Evolutionary conservation across 352 stramenopile species (phyloP), one percentile per base, ranked within the genome.

Genomic region (Thalassiosira mediterranea): DNA sequence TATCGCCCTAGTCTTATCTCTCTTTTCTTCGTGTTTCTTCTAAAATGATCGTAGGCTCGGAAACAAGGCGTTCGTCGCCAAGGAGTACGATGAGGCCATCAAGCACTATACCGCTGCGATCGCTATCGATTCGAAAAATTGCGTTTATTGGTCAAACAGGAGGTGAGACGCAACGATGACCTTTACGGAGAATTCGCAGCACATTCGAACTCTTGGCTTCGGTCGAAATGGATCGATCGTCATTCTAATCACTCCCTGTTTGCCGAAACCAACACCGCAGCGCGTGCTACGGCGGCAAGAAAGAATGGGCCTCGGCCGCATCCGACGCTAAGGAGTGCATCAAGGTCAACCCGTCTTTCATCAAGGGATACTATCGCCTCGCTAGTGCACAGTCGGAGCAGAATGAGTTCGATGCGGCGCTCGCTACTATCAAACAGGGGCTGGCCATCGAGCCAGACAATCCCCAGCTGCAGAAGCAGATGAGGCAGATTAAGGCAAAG

Each of bases 291-390:
- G 78, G 60, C 21, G 81, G 80, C n/a, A 75, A 86, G 25, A 61
- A 87, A 67, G 62, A 92, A 17, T 93, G 80, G 74, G 76, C 69
- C 8, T 66, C 67, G 31, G 81, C 90, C 4, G 76, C 76, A 3
- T 58, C 65, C 21, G 90, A 95, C 76, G 88, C 90, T 19, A 92
- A 92, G 71, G 84, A 92, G 73, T 94, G 88, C 66, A 89, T 95
- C 32, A 78, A 86, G 71, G 51, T 92, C 0, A 66, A 91, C 47
- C 88, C 90, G 4, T 44, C 76, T 28, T 95, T 95, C 69, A 79
- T 94, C 31, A 94, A 94, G 59, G 90, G 87, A 54, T 94, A 94
- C 59, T 94, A 95, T 72, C 81, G 90, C 21, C 75, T 95, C 8
- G 87, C 88, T 0, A 86, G 69, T 31, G 89, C 89, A 23, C 87